phyloP scores from a whole-genome alignment of 306 rosid genomes.

The Fragaria ananassa region DNA sequence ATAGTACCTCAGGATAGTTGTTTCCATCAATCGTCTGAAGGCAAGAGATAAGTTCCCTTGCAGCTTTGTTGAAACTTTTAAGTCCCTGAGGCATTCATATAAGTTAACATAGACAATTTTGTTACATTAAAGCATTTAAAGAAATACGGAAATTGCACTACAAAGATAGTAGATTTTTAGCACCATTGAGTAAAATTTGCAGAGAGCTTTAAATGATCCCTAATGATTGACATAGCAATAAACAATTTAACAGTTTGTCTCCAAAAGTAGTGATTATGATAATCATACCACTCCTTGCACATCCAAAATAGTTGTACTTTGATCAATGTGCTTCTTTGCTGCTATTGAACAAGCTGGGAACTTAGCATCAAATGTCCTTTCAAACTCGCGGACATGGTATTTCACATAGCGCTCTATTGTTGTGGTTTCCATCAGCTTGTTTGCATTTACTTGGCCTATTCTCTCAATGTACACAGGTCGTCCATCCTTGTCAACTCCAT shows the following conservation, averaged over 20 bases:
- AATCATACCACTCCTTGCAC: constrained; percentile 91
- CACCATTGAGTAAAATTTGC: neutral
- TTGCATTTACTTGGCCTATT: constrained; percentile 67
- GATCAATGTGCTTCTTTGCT: constrained; percentile 88
- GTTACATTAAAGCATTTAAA: neutral
- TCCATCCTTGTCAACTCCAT: constrained; percentile 94
- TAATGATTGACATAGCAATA: neutral
- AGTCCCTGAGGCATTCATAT: constrained; percentile 54
- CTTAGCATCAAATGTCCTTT: constrained; percentile 66
- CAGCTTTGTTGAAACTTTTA: constrained; percentile 71
- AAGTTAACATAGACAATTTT: neutral
- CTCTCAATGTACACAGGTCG: constrained; percentile 83
- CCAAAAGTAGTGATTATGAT: constrained; percentile 10
- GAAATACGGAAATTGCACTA: neutral
- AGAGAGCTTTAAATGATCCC: neutral
- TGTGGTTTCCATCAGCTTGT: constrained; percentile 77
- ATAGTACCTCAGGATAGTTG: constrained; percentile 83
- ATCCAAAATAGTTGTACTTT: constrained; percentile 88
- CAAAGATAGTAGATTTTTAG: neutral
- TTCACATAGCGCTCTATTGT: constrained; percentile 78
- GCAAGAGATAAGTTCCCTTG: constrained; percentile 66
- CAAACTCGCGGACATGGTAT: constrained; percentile 81
- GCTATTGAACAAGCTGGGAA: constrained; percentile 93
- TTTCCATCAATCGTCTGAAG: constrained; percentile 86
- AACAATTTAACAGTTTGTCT: neutral